Base-by-base conservation (phyloP, 805 yeast species). In the Kuraishia hungarica region DNA sequence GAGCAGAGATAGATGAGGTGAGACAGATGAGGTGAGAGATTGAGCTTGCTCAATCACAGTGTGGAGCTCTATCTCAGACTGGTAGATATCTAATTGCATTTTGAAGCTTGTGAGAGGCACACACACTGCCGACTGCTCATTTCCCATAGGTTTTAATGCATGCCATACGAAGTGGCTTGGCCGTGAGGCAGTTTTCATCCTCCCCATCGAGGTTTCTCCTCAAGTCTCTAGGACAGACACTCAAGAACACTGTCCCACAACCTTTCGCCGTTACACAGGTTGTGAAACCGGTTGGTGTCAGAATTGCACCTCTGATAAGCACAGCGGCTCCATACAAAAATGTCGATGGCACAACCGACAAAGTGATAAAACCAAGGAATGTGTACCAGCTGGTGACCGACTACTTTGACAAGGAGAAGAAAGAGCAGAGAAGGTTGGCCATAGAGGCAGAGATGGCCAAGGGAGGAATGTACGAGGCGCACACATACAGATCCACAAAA, bases 401-500 rank as follows among this genome's bases (percentile, higher is more conserved):
- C 54, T 66, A 82, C 61, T 68, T 76, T 58, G 77, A 82, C 57
- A 71, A 75, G 29, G 78, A 77, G 7, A 77, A 78, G 64, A 75
- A 81, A 54, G 66, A 70, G 39, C 63, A 68, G 53, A 71, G 85
- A 53, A 73, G 83, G 26, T 75, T 73, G 54, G 81, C 78, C 57
- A 68, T 87, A 58, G 85, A 84, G 61, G 73, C 74, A 51, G 90
- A 87, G 69, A 76, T 86, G 60, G 79, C 85, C 24, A 81, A 79
- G 59, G 83, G 89, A 26, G 84, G 87, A n/a, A 77, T 83, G 77
- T 79, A 81, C 59, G 86, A 84, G 57, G 75, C 84, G 64, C 80
- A 81, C 62, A 76, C 80, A 2, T 85, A 82, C 64, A 74, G 85
- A 52, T 86, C 85, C 61, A 88, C 93, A 2, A 80, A 83, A 46